phyloP scores from a whole-genome alignment of 192 early-diverging fungal species.

The Phlyctochytrium planicorne region DNA sequence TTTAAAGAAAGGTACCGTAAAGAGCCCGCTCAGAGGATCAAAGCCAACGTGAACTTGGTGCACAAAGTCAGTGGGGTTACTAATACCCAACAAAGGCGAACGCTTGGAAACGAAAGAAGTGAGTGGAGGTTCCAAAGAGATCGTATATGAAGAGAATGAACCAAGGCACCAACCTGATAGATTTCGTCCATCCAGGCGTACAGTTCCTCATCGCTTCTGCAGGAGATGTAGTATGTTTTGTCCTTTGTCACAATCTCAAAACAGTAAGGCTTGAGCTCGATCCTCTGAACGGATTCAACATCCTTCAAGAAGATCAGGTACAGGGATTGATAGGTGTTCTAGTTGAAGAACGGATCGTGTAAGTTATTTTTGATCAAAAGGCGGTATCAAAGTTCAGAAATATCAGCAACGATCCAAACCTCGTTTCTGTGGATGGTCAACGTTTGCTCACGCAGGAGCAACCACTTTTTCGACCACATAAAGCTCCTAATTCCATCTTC shows the following conservation, averaged over 20 bases:
- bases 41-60: constrained; percentile 77
- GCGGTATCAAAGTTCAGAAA: not conserved
- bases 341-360: constrained; percentile 13
- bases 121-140: no score
- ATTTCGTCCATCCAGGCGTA: constrained; percentile 99
- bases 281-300: constrained; percentile 80
- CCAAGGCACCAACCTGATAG: constrained; percentile 66
- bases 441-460: constrained; percentile 81
- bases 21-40: constrained; percentile 45
- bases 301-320: constrained; percentile 91
- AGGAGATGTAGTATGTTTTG: constrained; percentile 86
- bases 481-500: constrained; percentile 87
- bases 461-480: constrained; percentile 94
- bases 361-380: not conserved
- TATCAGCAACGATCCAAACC: constrained; percentile 48
- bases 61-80: constrained; percentile 80
- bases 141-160: not conserved
- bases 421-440: constrained; percentile 92
- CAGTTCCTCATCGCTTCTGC: constrained; percentile 93
- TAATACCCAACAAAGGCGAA: constrained; percentile 72
- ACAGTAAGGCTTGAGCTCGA: constrained; percentile 88
- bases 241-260: constrained; percentile 93
- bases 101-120: constrained; percentile 42
- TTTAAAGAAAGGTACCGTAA: constrained; percentile 29
- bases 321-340: constrained; percentile 82